Conservation (phyloP, 1,284 basidiomycete species). For the Austroboletus olivaceoglutinosus region DNA sequence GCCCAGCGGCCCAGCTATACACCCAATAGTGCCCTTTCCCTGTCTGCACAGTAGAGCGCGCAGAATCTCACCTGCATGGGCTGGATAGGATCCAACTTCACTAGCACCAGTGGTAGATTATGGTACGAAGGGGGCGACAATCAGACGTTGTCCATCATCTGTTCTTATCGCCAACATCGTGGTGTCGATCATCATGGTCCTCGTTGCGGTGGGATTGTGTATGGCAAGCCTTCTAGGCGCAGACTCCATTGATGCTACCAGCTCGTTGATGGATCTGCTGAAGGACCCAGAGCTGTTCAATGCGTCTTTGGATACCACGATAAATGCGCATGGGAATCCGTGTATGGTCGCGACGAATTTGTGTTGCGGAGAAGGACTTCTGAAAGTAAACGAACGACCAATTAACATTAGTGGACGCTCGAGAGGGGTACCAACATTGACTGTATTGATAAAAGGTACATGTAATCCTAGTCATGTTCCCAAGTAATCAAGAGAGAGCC, state of each 20-base stretch:
- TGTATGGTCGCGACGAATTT: too few species aligned
- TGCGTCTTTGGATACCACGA: background rate
- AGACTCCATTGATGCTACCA: too few species aligned
- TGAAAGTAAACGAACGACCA: too few species aligned
- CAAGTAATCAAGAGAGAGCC: too few species aligned
- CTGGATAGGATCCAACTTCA: background rate
- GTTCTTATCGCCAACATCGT: slow-evolving; percentile 2
- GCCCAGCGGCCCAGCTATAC: background rate
- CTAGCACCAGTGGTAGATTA: background rate
- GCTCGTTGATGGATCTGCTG: background rate
- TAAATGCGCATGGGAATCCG: background rate
- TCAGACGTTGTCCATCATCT: background rate
- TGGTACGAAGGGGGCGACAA: slow-evolving; percentile 2
- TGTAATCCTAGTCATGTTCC: too few species aligned
- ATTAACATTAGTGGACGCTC: too few species aligned
- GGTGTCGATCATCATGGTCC: background rate
- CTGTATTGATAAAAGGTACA: too few species aligned
- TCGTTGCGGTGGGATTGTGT: background rate
- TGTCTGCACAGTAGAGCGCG: background rate
- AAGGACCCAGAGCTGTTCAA: slow-evolving; percentile 2
- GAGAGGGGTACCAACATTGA: too few species aligned
- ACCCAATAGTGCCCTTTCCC: background rate
- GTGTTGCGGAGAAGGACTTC: too few species aligned
- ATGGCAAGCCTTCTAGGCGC: too few species aligned
- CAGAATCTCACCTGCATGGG: slow-evolving; percentile 7